Base-by-base conservation (phyloP, 345 rosid genomes). In the Excoecaria cochinchinensis region DNA sequence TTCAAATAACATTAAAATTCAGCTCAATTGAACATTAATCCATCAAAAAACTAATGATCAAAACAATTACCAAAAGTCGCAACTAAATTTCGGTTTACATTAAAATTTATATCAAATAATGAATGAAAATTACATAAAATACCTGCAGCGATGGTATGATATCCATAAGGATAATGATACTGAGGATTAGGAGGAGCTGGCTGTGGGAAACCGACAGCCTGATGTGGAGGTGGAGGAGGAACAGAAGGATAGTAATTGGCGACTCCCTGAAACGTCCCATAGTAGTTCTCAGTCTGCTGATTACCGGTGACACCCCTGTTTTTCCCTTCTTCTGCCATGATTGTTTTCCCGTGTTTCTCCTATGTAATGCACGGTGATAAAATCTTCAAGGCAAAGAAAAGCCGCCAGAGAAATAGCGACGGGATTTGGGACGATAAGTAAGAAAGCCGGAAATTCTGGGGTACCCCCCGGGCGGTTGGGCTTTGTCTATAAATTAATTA, bases 201-300 rank as follows among this genome's bases (percentile, higher is more conserved):
- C 46, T 74, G 86, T 9, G 90, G 90, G 66, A 83, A 76, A 44
- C 86, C 86, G 74, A 82, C 80, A 22, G 74, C 76, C 61, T 75
- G 79, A 19, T 74, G 88, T 21, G 70, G 82, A 59, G 82, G 88
- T 36, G 79, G 86, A 74, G 77, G 84, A 0, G 87, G 82, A 67
- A 80, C 72, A 1, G 90, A 87, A 77, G 85, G 85, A 39, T 83
- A 83, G 79, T 86, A 88, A 64, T 94, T 94, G 25, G 92, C 91
- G 1, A 89, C 98, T 76, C 98, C 97, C 79, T 92, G 98, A 76
- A 94, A 94, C 66, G 98, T 90, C 10, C 98, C 98, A 82, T 93
- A 90, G 65, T 83, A 82, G 67, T 79, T 79, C 70, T 76, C 87
- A 62, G 42, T 76, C 52, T 71, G 87, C 24, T 70, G 73, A 75